phyloP scores from a whole-genome alignment of 192 early-diverging fungal genomes.

The Dimargaris cristalligena region DNA sequence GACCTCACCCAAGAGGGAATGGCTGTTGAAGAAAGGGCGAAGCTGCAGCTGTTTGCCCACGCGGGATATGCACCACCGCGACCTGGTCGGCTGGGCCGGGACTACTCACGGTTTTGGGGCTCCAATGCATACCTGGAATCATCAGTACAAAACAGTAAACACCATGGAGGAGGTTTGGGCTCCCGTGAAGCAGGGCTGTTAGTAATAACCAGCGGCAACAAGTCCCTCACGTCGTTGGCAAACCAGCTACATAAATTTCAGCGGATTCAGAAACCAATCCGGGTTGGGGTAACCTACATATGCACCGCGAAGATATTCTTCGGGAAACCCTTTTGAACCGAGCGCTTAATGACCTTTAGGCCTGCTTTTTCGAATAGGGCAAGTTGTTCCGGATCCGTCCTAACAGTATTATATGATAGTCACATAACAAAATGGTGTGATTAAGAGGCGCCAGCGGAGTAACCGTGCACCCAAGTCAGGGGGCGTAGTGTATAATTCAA shows the following conservation, averaged over 20 bases:
- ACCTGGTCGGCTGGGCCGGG: too few relatives aligned
- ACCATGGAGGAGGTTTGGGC: too few relatives aligned
- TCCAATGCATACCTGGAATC: too few relatives aligned
- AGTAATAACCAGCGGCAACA: too few relatives aligned
- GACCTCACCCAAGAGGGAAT: too few relatives aligned
- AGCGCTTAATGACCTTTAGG: slow-evolving; percentile 38
- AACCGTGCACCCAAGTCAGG: background rate
- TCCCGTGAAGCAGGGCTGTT: too few relatives aligned
- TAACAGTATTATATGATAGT: slow-evolving; percentile 5
- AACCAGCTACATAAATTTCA: background rate
- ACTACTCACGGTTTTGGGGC: too few relatives aligned
- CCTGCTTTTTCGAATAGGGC: slow-evolving; percentile 43
- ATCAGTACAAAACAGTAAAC: too few relatives aligned
- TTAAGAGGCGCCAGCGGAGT: background rate
- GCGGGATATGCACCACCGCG: too few relatives aligned
- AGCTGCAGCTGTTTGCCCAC: too few relatives aligned
- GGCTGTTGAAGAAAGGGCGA: too few relatives aligned
- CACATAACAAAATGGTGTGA: slow-evolving; percentile 1
- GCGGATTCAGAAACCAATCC: background rate
- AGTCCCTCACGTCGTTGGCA: too few relatives aligned
- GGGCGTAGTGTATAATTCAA: background rate
- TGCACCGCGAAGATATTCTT: slow-evolving; percentile 45
- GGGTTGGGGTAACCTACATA: slow-evolving; percentile 32
- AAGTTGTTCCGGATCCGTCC: slow-evolving; percentile 40
- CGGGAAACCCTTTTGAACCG: slow-evolving; percentile 49